A percentile compares a stretch with the other conserved stretches of the same genome.
These are phyloP conservation scores for Gossypium mustelinum DNA, from an alignment of 345 rosid genomes.

Conservation along the genomic window DNA sequence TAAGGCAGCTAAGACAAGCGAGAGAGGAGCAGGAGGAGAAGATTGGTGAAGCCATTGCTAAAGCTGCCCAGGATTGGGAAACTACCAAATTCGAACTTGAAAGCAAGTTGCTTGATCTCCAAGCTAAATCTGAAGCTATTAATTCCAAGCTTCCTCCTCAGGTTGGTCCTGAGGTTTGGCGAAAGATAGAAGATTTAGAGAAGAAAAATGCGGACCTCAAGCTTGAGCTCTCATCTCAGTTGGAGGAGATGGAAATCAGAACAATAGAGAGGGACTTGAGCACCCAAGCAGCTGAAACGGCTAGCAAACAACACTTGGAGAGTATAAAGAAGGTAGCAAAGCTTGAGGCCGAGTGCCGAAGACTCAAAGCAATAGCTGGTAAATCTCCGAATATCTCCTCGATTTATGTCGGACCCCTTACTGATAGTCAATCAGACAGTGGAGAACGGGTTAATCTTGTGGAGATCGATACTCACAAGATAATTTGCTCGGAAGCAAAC, in stretches of 20 bases:
- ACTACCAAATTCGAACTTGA: constrained; percentile 47
- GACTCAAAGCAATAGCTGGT: constrained; percentile 42
- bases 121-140: constrained; percentile 32
- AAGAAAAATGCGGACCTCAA: constrained; percentile 58
- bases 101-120: constrained; percentile 46
- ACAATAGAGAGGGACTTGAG: constrained; percentile 81
- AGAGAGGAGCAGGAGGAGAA: constrained; percentile 71
- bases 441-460: constrained; percentile 50
- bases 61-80: constrained; percentile 49
- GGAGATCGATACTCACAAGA: constrained; percentile 36
- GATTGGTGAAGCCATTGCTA: constrained; percentile 50
- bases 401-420: constrained; percentile 44
- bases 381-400: constrained; percentile 48
- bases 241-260: constrained; percentile 74
- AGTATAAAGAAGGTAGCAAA: constrained; percentile 83
- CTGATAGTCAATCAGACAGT: constrained; percentile 67
- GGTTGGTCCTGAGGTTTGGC: constrained; percentile 30
- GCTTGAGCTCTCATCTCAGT: constrained; percentile 50
- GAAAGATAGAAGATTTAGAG: constrained; percentile 52
- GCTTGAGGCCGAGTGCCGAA: constrained; percentile 90
- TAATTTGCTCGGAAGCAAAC: constrained; percentile 21
- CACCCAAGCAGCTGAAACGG: constrained; percentile 79
- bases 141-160: constrained; percentile 19
- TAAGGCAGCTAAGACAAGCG: constrained; percentile 82
- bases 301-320: constrained; percentile 83